A percentile compares a stretch with the other conserved stretches of the same genome.
These are phyloP conservation scores for Debaryomycetaceae sp. DNA, from an alignment of 1,139 yeast genomes.

Conservation along the genomic window DNA sequence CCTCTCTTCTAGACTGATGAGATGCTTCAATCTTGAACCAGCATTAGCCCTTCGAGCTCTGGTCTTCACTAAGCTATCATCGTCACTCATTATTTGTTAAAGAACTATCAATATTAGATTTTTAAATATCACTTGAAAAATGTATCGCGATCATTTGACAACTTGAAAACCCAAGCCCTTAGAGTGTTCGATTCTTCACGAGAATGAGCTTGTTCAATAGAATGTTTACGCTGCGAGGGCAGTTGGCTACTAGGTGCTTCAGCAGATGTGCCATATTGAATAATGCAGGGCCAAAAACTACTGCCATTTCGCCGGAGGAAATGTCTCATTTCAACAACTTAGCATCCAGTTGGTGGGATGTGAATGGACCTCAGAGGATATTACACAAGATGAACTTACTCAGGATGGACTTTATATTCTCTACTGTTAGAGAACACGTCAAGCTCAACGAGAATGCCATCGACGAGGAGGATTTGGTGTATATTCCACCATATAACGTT, in stretches of 20 bases:
- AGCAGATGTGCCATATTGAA: too few relatives aligned
- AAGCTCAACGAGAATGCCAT: constrained; percentile 37
- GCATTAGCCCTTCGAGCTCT: constrained; percentile 83
- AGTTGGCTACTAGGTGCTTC: not conserved
- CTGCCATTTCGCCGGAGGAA: constrained; percentile 48
- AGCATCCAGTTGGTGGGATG: constrained; percentile 97
- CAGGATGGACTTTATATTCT: constrained; percentile 80
- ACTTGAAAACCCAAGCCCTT: too few relatives aligned
- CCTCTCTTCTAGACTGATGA: constrained; percentile 66
- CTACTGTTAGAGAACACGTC: constrained; percentile 49
- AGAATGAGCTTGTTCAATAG: not conserved
- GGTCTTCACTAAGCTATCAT: constrained; percentile 60
- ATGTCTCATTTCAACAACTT: constrained; percentile 76
- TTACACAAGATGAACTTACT: constrained; percentile 91
- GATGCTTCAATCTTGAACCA: constrained; percentile 74
- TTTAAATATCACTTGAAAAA: not conserved
- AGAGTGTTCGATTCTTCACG: not conserved
- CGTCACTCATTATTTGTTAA: constrained; percentile 14
- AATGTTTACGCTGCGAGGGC: not conserved
- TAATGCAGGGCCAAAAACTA: constrained; percentile 12
- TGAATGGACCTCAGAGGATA: constrained; percentile 86
- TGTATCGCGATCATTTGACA: not conserved
- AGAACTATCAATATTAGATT: not conserved
- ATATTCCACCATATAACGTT: constrained; percentile 74
- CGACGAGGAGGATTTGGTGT: constrained; percentile 47